Percentiles rank a stretch among this genome's conserved stretches.
Conservation (phyloP, 306 rosid species). For the Quercus parvula region DNA sequence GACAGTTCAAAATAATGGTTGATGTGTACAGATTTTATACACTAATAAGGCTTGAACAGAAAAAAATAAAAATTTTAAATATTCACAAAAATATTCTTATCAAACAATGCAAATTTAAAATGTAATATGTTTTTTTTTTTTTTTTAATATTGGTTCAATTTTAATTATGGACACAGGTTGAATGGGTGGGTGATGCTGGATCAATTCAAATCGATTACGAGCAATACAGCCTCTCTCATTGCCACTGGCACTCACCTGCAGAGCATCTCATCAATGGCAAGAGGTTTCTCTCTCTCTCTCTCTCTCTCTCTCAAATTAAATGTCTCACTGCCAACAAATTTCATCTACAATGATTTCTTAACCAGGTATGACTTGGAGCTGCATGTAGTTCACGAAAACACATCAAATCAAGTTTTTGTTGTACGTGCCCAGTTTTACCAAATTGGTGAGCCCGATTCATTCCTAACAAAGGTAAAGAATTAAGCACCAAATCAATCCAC, state of each 20-base stretch:
- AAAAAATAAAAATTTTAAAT: too few relatives aligned
- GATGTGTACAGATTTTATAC: too few relatives aligned
- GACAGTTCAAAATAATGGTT: too few relatives aligned
- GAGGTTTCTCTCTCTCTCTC: slow-evolving; percentile 35
- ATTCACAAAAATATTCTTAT: too few relatives aligned
- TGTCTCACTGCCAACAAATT: neutral
- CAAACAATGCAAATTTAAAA: too few relatives aligned
- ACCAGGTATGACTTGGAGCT: slow-evolving; percentile 65
- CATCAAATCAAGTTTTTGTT: slow-evolving; percentile 34
- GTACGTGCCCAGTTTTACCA: slow-evolving; percentile 39
- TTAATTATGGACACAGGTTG: slow-evolving; percentile 20
- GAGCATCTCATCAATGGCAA: slow-evolving; percentile 65
- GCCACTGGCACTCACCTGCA: slow-evolving; percentile 79
- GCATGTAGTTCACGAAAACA: slow-evolving; percentile 59
- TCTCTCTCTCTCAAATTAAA: neutral
- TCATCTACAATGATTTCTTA: neutral
- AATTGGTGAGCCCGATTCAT: slow-evolving; percentile 44
- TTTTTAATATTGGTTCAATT: too few relatives aligned
- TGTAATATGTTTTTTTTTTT: too few relatives aligned
- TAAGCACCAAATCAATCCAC: too few relatives aligned
- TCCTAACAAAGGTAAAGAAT: slow-evolving; percentile 43
- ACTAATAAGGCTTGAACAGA: too few relatives aligned
- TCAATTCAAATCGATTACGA: slow-evolving; percentile 46
- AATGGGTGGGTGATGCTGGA: slow-evolving; percentile 56
- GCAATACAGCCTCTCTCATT: slow-evolving; percentile 43